phyloP scores from a whole-genome alignment of 2,329 filamentous ascomycete species.

The Orbilia blumenaviensis region DNA sequence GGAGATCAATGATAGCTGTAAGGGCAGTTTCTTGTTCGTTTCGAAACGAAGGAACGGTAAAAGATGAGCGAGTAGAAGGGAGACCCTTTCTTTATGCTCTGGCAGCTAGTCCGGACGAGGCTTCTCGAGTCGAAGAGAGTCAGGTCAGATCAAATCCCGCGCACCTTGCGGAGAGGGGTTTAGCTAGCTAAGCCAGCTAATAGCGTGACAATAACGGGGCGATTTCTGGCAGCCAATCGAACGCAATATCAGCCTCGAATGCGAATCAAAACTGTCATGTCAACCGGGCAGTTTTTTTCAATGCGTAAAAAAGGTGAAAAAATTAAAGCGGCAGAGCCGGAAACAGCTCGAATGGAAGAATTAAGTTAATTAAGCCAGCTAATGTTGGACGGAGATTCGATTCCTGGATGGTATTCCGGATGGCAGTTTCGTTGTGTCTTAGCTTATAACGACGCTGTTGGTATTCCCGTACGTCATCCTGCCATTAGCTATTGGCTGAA shows the following conservation, averaged over 20 bases:
- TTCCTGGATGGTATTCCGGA: background rate
- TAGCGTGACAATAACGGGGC: constrained; percentile 31
- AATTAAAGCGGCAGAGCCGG: background rate
- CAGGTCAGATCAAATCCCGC: constrained; percentile 1
- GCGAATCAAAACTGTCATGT: constrained; percentile 21
- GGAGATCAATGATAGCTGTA: constrained; percentile 2
- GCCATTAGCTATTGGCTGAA: constrained; percentile 33
- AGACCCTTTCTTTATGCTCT: constrained; percentile 32
- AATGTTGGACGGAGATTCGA: background rate
- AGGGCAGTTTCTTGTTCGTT: constrained; percentile 17
- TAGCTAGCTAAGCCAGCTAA: background rate
- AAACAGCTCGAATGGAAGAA: constrained; percentile 8
- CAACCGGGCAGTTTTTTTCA: constrained; percentile 35
- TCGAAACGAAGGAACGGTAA: constrained; percentile 39
- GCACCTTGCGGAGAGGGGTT: constrained; percentile 18
- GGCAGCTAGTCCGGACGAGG: constrained; percentile 10
- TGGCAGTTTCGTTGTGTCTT: constrained; percentile 42
- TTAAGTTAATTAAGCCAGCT: no score
- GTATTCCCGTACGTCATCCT: constrained; percentile 36
- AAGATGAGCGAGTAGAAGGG: constrained; percentile 11
- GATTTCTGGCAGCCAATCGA: constrained; percentile 16
- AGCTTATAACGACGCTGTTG: constrained; percentile 32
- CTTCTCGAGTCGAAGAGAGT: constrained; percentile 16
- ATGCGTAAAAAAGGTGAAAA: background rate
- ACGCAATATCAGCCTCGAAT: constrained; percentile 8